These are phyloP conservation scores for Taphrina communis DNA, from an alignment of 1,139 yeast genomes.

Conservation along the genomic window DNA sequence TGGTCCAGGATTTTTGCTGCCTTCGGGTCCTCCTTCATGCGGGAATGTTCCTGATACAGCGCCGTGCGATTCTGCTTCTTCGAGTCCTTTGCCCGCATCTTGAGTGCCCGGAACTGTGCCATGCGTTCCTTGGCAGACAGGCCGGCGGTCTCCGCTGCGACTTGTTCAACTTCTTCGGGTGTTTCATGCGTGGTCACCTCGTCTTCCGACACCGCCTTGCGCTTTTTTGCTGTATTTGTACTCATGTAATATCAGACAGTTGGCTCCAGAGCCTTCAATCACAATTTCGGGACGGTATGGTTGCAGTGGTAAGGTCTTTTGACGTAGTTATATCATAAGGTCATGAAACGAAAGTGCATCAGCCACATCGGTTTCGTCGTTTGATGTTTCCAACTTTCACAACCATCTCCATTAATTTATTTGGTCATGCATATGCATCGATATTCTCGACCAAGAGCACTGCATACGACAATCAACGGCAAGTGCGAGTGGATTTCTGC, in stretches of 20 bases:
- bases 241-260: neutral
- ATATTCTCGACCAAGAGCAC: neutral
- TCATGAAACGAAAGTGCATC: conserved; percentile 1
- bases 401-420: no score
- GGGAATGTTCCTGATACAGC: conserved; percentile 54
- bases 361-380: conserved; percentile 11
- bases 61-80: conserved; percentile 55
- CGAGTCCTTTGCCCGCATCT: conserved; percentile 47
- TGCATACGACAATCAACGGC: neutral
- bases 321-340: neutral
- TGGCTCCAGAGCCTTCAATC: neutral
- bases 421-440: no score
- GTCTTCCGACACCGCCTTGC: conserved; percentile 16
- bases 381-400: neutral
- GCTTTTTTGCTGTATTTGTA: conserved; percentile 1
- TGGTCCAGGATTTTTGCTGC: conserved; percentile 51
- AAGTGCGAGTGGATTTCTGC: neutral
- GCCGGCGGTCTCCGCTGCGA: neutral
- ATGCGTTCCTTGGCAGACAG: conserved; percentile 14
- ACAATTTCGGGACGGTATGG: neutral
- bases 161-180: neutral
- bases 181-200: neutral
- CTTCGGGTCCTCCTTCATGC: conserved; percentile 51
- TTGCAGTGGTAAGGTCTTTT: neutral
- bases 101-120: conserved; percentile 28